Base-by-base conservation (phyloP, 2,329 filamentous ascomycete species). In the Pestalotiopsis sp. region DNA sequence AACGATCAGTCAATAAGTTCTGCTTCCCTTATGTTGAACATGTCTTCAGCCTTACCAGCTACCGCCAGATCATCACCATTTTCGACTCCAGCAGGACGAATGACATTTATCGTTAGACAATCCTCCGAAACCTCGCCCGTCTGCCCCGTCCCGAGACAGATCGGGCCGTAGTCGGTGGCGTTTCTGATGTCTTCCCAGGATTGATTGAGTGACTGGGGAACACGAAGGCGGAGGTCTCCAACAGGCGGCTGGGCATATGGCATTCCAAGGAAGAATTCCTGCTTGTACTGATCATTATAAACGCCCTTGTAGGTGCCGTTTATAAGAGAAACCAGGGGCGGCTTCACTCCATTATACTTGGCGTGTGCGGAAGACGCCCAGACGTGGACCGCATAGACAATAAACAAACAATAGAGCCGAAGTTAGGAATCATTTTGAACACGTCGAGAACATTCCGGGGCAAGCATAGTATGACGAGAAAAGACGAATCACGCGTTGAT, bases 91-190 rank as follows among this genome's bases (percentile, higher is more conserved):
- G 73, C 77, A 0, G 88, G 87, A 2, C 89, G 83, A 27, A 91
- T 80, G 9, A 92, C 82, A 72, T 90, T 91, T 70, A 91, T 78
- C 59, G 87, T 89, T 3, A 91, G 81, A 70, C 90, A 91, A 73
- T 90, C 86, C 73, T 91, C 89, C 11, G 81, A 25, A 41, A 64
- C 4, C 41, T 20, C 4, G 52, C 66, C 39, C 58, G 25, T 39
- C 4, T 78, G 77, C 0, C 85, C 85, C 65, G 87, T 87, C 17
- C 84, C 84, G 39, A 85, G 79, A 71, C 86, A 88, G 66, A 83
- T 80, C 6, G 80, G 76, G 0, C 82, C 80, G 69, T 86, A 86
- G 11, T 80, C 72, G 0, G 78, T 83, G 2, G 85, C 86, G 68
- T 82, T 77, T 17, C 76, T 79, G 27, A 41, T 38, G 1, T 63